Evolutionary conservation across 108 stramenopile species (phyloP).

Genomic region (Ochromonas danica): DNA sequence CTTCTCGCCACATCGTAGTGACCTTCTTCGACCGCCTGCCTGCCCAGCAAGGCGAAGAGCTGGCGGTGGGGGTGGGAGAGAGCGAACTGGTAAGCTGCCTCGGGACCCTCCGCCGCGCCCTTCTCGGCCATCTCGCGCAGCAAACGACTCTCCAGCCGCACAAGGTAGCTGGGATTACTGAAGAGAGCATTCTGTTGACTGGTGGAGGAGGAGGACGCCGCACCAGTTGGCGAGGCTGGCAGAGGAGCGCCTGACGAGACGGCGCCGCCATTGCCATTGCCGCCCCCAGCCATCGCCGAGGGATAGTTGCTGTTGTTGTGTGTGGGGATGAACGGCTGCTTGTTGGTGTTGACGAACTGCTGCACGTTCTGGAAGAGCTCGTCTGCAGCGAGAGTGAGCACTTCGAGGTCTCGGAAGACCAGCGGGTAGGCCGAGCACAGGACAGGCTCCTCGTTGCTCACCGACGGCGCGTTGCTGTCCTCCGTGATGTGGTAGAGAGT

Average conservation of each 20-base stretch:
- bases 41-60: constrained; percentile 58
- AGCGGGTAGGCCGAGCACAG: constrained; percentile 51
- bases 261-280: too few relatives aligned
- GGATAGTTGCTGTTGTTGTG: too few relatives aligned
- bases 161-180: too few relatives aligned
- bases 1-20: constrained; percentile 57
- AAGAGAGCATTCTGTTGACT: too few relatives aligned
- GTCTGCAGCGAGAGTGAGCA: constrained; percentile 51
- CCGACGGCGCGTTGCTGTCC: too few relatives aligned
- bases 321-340: too few relatives aligned
- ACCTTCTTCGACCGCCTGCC: constrained; percentile 55
- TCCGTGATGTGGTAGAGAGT: constrained; percentile 46
- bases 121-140: constrained; percentile 54
- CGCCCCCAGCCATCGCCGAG: too few relatives aligned
- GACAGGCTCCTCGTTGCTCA: constrained; percentile 56
- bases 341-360: too few relatives aligned
- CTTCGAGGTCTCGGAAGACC: constrained; percentile 45
- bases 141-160: constrained; percentile 47
- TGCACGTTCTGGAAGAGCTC: constrained; percentile 50
- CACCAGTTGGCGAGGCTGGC: too few relatives aligned
- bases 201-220: too few relatives aligned
- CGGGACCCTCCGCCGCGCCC: constrained; percentile 39
- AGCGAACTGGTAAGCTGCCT: constrained; percentile 29
- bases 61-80: constrained; percentile 42
- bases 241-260: too few relatives aligned